Percentiles rank a stretch among this genome's conserved stretches.
These are phyloP conservation scores for Lolium perenne DNA, from an alignment of 176 grass and related monocot species.

Conservation along the genomic window DNA sequence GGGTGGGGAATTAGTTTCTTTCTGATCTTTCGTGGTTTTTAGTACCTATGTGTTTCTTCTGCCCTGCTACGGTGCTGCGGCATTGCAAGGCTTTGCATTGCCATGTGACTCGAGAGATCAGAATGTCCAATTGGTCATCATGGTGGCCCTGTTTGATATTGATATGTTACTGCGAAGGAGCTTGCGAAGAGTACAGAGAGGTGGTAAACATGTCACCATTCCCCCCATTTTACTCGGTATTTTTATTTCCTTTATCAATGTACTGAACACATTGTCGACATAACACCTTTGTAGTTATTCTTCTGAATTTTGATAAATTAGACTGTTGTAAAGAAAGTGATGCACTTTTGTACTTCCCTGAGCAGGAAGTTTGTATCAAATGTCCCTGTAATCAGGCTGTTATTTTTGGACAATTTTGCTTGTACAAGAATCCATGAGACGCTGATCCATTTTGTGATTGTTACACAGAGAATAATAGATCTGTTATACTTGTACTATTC, in stretches of 20 bases:
- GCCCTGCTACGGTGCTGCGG: constrained; percentile 9
- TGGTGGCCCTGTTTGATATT: constrained; percentile 37
- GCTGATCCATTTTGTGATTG: constrained; percentile 11
- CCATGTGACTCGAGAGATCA: constrained; percentile 13
- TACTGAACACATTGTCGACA: constrained; percentile 27
- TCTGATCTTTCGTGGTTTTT: constrained; percentile 33
- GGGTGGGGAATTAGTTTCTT: constrained; percentile 41
- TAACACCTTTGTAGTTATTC: constrained; percentile 40
- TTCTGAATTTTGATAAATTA: constrained; percentile 47
- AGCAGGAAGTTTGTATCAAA: constrained; percentile 26
- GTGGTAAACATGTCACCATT: constrained; percentile 21
- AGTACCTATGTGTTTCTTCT: constrained; percentile 39
- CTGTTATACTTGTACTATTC: not conserved
- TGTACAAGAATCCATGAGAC: constrained; percentile 24
- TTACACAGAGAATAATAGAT: constrained; percentile 9
- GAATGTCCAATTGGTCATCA: not conserved
- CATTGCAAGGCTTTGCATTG: not conserved
- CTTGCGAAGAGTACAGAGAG: constrained; percentile 21
- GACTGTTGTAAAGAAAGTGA: constrained; percentile 39
- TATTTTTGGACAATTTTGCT: constrained; percentile 21
- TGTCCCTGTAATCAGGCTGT: constrained; percentile 3
- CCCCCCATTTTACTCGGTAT: constrained; percentile 10
- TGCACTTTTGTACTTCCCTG: not conserved
- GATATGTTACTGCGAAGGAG: constrained; percentile 29
- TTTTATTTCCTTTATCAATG: constrained; percentile 35